A percentile compares a stretch with the other conserved stretches of the same genome.
phyloP scores from a whole-genome alignment of 78 protist genomes.

The Dictyostelium brefeldianum region DNA sequence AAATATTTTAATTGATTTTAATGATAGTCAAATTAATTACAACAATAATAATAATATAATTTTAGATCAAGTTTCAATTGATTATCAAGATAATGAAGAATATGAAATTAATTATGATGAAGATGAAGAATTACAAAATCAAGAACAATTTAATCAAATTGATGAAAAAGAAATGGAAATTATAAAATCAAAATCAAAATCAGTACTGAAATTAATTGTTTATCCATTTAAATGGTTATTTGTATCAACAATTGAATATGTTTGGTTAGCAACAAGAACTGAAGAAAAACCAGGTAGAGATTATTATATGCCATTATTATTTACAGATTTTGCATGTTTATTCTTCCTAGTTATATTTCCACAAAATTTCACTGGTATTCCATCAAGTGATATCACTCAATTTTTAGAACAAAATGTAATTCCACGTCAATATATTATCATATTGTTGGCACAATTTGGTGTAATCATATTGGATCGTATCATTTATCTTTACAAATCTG shows the following conservation, averaged over 20 bases:
- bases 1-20: not conserved
- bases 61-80: not conserved
- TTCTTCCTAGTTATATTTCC: slow-evolving; percentile 56
- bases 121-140: not conserved
- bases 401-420: slow-evolving; percentile 72
- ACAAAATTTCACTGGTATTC: slow-evolving; percentile 69
- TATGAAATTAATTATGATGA: not conserved
- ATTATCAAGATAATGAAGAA: not conserved
- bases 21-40: slow-evolving; percentile 18
- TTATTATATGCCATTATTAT: slow-evolving; percentile 64
- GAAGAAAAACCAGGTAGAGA: slow-evolving; percentile 74
- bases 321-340: slow-evolving; percentile 53
- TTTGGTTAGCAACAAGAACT: slow-evolving; percentile 35
- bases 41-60: slow-evolving; percentile 9
- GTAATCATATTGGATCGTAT: slow-evolving; percentile 79
- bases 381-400: slow-evolving; percentile 53
- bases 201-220: not conserved
- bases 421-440: slow-evolving; percentile 67
- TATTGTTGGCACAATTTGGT: slow-evolving; percentile 56
- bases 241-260: slow-evolving; percentile 4
- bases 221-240: not conserved
- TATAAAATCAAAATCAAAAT: not conserved
- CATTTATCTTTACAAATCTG: slow-evolving; percentile 60
- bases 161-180: slow-evolving; percentile 3
- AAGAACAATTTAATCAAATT: not conserved